Evolutionary conservation across 1,284 basidiomycete species (phyloP).

Genomic region (Leccinum variabile): DNA sequence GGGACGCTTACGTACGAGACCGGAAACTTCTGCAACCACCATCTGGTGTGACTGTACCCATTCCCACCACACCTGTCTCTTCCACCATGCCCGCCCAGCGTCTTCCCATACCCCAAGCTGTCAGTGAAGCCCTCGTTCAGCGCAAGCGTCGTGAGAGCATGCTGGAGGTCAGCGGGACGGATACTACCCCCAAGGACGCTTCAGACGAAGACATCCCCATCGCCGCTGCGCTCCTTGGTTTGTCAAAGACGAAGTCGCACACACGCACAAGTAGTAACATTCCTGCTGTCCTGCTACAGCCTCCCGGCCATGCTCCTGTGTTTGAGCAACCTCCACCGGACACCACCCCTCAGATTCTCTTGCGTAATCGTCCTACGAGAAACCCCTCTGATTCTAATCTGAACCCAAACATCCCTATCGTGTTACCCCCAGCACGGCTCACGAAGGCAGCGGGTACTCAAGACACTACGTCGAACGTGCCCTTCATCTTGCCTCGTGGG

Average conservation of each 20-base stretch:
- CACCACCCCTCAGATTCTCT: constrained; percentile 54
- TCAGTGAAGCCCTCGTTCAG: constrained; percentile 67
- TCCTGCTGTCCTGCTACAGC: constrained; percentile 60
- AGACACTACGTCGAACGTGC: constrained; percentile 27
- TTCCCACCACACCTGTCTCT: constrained; percentile 55
- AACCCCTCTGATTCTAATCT: constrained; percentile 22
- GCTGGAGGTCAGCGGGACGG: constrained; percentile 41
- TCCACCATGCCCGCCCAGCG: constrained; percentile 40
- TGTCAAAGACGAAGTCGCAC: constrained; percentile 36
- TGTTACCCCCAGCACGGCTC: constrained; percentile 30
- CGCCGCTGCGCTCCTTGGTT: constrained; percentile 37
- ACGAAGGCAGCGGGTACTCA: constrained; percentile 16
- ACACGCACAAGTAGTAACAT: constrained; percentile 37
- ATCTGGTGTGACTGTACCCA: constrained; percentile 72
- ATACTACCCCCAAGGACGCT: constrained; percentile 37
- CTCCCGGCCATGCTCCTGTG: constrained; percentile 44
- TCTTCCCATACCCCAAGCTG: constrained; percentile 62
- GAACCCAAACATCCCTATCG: constrained; percentile 31
- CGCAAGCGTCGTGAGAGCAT: constrained; percentile 66
- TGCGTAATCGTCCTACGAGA: constrained; percentile 51
- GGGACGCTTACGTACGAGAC: constrained; percentile 78
- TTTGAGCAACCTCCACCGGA: constrained; percentile 28
- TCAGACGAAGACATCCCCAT: constrained; percentile 56
- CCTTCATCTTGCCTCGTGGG: constrained; percentile 33
- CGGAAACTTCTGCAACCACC: constrained; percentile 79